A percentile compares a stretch with the other conserved stretches of the same genome.
These are phyloP conservation scores for Yamadazyma tumulicola DNA, from an alignment of 805 yeast genomes.

Conservation along the genomic window DNA sequence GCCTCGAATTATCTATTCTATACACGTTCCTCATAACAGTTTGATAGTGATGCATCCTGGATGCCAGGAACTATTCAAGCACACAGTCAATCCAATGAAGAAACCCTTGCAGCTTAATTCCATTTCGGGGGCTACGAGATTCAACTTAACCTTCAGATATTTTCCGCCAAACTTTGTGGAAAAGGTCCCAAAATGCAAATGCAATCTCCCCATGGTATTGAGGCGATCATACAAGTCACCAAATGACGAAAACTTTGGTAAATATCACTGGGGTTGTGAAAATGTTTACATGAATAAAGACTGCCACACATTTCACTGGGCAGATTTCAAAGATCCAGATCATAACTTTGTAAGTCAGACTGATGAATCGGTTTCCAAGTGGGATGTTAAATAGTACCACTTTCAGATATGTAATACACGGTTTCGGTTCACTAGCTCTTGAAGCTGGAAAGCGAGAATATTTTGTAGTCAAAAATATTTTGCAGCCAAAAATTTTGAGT, in stretches of 20 bases:
- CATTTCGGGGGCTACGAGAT: conserved; percentile 47
- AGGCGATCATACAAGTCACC: conserved; percentile 49
- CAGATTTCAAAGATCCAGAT: conserved; percentile 36
- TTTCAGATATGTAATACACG: background rate
- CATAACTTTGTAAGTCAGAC: conserved; percentile 31
- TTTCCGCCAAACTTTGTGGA: conserved; percentile 37
- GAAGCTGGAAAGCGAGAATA: no score
- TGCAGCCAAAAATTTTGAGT: background rate
- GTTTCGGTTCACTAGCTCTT: no score
- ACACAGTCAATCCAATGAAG: conserved; percentile 49
- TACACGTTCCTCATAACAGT: conserved; percentile 70
- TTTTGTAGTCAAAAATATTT: background rate
- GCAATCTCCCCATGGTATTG: conserved; percentile 49
- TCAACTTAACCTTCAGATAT: conserved; percentile 65
- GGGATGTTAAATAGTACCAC: conserved; percentile 29
- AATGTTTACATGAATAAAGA: conserved; percentile 40
- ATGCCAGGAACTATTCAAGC: conserved; percentile 73
- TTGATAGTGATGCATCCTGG: conserved; percentile 73
- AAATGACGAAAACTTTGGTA: conserved; percentile 41
- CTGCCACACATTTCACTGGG: conserved; percentile 51
- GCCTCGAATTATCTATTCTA: conserved; percentile 38
- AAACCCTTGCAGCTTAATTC: conserved; percentile 42
- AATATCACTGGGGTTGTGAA: conserved; percentile 67
- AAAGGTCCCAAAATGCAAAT: conserved; percentile 44
- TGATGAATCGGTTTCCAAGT: conserved; percentile 33